phyloP scores from a whole-genome alignment of 2,329 filamentous ascomycete species.

The Emmonsia crescens region DNA sequence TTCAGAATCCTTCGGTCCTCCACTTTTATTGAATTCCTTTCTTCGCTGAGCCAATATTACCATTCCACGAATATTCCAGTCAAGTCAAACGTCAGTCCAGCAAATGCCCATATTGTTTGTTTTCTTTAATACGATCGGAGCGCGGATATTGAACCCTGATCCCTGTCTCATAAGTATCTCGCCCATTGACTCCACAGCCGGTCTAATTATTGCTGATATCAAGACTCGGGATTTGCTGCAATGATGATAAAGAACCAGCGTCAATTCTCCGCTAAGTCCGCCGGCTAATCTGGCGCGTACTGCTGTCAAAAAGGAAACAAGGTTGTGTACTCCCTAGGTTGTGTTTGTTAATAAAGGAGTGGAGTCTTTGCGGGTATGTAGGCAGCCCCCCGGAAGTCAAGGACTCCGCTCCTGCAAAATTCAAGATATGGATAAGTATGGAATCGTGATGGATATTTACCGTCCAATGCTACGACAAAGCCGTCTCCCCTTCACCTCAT shows the following conservation, averaged over 20 bases:
- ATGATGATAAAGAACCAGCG: background rate
- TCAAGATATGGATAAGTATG: background rate
- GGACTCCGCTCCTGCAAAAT: background rate
- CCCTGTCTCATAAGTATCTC: background rate
- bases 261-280: background rate
- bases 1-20: background rate
- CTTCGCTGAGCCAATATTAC: background rate
- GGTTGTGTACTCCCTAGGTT: too few species aligned
- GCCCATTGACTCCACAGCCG: background rate
- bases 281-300: background rate
- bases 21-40: background rate
- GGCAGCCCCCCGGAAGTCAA: background rate
- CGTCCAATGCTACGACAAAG: background rate
- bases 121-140: background rate
- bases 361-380: background rate
- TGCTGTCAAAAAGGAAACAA: background rate
- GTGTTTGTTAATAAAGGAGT: background rate
- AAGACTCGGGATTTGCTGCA: background rate
- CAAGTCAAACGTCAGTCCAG: background rate
- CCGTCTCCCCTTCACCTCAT: background rate
- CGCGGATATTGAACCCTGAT: background rate
- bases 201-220: background rate
- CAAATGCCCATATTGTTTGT: background rate
- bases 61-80: background rate
- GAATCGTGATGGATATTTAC: background rate